Percentiles rank a stretch among this genome's conserved stretches.
These are phyloP conservation scores for Musa acuminata DNA, from an alignment of 176 grass and related monocot species.

Conservation along the genomic window DNA sequence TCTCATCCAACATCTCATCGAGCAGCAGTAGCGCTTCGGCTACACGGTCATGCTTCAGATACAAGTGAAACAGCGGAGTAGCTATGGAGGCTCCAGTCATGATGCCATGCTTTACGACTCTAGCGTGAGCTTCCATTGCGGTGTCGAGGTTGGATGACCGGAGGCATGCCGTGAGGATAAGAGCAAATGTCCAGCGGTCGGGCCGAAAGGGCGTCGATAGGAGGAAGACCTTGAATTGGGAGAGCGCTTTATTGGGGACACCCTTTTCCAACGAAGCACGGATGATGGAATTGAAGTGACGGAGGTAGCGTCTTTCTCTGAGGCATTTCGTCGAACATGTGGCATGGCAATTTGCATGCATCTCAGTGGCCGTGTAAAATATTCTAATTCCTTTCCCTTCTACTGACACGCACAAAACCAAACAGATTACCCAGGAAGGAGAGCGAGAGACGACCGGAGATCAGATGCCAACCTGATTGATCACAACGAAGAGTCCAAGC, in stretches of 20 bases:
- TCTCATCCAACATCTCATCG: constrained; percentile 26
- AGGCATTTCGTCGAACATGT: constrained; percentile 35
- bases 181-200: constrained; percentile 39
- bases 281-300: constrained; percentile 46
- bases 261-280: constrained; percentile 60
- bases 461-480: no score
- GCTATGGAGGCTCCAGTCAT: constrained; percentile 13
- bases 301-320: constrained; percentile 21
- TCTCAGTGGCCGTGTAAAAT: no score
- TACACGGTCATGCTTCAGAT: constrained; percentile 37
- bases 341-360: no score
- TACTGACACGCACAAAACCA: no score
- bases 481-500: no score
- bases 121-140: constrained; percentile 37
- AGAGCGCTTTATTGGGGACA: constrained; percentile 32
- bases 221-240: constrained; percentile 36
- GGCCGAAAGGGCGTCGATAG: constrained; percentile 37
- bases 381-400: no score
- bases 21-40: constrained; percentile 37
- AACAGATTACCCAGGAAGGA: no score
- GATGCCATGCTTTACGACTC: constrained; percentile 41
- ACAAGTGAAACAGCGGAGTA: constrained; percentile 39
- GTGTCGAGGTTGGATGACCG: constrained; percentile 42
- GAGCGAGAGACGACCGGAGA: no score
- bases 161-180: constrained; percentile 51